These are phyloP conservation scores for Paxillus rubicundulus DNA, from an alignment of 768 basidiomycete genomes.

Conservation along the genomic window DNA sequence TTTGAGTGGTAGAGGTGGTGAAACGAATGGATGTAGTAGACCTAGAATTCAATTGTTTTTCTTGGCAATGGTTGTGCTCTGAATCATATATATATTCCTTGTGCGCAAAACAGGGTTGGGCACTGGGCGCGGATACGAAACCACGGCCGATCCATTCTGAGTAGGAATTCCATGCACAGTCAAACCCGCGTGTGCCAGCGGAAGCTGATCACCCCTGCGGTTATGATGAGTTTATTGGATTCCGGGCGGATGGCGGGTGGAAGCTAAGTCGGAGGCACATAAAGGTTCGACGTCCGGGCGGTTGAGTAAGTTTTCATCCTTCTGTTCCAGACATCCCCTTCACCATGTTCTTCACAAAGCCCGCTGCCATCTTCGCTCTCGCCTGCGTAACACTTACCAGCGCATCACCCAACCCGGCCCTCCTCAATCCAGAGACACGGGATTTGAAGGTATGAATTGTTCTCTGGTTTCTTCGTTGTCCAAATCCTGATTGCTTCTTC, in stretches of 20 bases:
- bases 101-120: neutral
- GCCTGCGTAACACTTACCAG: neutral
- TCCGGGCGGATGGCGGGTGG: neutral
- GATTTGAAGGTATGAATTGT: neutral
- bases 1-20: no score
- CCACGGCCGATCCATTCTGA: neutral
- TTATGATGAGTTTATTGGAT: neutral
- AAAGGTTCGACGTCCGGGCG: neutral
- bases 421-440: neutral
- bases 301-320: neutral
- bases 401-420: neutral
- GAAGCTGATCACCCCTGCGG: neutral
- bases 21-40: neutral
- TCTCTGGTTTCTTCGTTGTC: neutral
- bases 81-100: neutral
- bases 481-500: neutral
- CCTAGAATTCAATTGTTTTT: neutral
- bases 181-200: neutral
- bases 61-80: neutral
- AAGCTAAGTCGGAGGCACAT: neutral
- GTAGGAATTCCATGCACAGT: neutral
- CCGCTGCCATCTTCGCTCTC: neutral
- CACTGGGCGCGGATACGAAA: neutral
- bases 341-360: neutral
- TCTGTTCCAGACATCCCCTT: neutral